Base-by-base conservation (phyloP, 192 early-diverging fungal species). In the Linnemannia exigua region DNA sequence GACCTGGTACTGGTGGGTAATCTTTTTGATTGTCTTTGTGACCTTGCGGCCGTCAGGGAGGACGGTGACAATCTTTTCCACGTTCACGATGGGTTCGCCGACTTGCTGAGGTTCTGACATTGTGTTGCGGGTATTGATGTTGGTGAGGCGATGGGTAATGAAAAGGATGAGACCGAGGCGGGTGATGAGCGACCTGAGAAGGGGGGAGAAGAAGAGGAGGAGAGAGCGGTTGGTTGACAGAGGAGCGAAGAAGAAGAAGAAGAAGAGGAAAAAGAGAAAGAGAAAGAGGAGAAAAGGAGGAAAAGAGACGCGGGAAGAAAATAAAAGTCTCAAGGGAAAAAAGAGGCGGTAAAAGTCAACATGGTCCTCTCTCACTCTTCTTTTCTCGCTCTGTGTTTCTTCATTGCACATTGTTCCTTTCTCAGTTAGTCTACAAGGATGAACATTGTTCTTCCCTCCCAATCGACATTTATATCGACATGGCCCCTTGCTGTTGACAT, bases 31-130 rank as follows among this genome's bases (percentile, higher is more conserved):
- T 7, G 78, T 86, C 79, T 86, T 86, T 38, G 75, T 86, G 70
- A 86, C 84, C 78, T 76, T 86, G 35, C 84, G 74, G 35, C 84
- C 84, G 35, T 86, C 84, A 17, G 84, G 84, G 19, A 86, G 46
- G 52, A 80, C 75, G 58, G 78, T 80, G 41, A 76, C 74, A 48
- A 76, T 38, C 19, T 16, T 86, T 68, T 86, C 78, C 51, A 69
- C 76, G 63, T 86, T 76, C 19, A 86, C 78, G 28, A 80, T 54
- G 74, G 84, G 84, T 44, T 86, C 84, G 54, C 82, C 82, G 41
- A 75, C 72, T 66, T 85, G 51, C 54, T 84, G 82, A 17, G 76
- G 54, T 44, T 71, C 44, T 0, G 77, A 79, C 77, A 79, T 82
- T 58, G 66, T 47, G 63, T 50, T 41, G 46, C n/a, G 28, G 41